Base-by-base conservation (phyloP, 2,329 filamentous ascomycete genomes). In the Neofusicoccum parvum region DNA sequence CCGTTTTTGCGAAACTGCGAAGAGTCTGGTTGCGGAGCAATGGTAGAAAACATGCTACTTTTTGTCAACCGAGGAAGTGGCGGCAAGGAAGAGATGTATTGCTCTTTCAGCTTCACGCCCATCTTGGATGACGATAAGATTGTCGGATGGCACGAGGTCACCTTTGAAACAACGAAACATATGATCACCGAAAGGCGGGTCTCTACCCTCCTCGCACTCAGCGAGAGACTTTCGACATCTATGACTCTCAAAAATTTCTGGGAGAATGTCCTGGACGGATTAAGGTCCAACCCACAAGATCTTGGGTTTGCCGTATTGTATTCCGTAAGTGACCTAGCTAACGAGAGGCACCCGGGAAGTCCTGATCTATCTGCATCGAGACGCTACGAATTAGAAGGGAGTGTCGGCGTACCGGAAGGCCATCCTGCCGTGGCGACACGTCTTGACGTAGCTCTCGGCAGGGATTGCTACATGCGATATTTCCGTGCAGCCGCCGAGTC, bases 221-320 rank as follows among this genome's bases (percentile, higher is more conserved):
- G 66, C 14, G 63, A 66, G 23, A 45, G 20, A 15, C 45, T 60
- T n/a, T 50, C 53, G 5, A 51, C 36, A 2, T 59, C 64, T 12
- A 11, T 51, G 11, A 56, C 41, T 17, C 53, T 60, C 36, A 60
- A 60, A 14, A 37, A 9, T 12, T 68, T 66, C 23, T 68, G 67
- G 67, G 34, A 54, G 1, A 64, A 66, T 14, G 62, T 65, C 27
- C 51, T 56, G 70, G 41, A 70, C 70, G 56, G 73, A 71, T 1
- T 71, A 71, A 10, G 74, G 73, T 48, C 70, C 15, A 75, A 75
- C 46, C 67, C 69, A 12, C 70, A 72, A 34, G 75, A 76, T 34
- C 65, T 76, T 6, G 73, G 73, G 2, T 77, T 77, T 59, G 72
- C 74, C 11, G 63, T 77, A 1, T 59, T 77, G 7, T 76, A 76